Conservation (phyloP, 2,329 filamentous ascomycete genomes). For the Ploettnerulaceae sp. region DNA sequence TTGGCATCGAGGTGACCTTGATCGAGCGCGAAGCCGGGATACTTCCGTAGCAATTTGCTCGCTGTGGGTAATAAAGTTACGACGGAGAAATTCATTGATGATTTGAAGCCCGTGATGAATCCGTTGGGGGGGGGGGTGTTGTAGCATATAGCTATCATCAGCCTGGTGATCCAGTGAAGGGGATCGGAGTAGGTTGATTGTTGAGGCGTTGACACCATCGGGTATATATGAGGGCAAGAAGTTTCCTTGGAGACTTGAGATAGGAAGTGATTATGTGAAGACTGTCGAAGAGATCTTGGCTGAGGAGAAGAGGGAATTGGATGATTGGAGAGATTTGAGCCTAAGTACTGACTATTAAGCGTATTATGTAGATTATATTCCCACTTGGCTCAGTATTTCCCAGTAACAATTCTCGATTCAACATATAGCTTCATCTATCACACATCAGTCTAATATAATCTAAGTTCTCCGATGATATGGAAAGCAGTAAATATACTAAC, state of each 20-base stretch:
- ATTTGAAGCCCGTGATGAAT: slow-evolving; percentile 1
- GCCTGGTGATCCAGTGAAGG: slow-evolving; percentile 39
- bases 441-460: too few relatives aligned
- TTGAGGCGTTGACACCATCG: slow-evolving; percentile 35
- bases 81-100: slow-evolving; percentile 1
- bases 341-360: slow-evolving; percentile 21
- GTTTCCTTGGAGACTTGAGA: slow-evolving; percentile 32
- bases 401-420: too few relatives aligned
- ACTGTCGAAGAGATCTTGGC: slow-evolving; percentile 29
- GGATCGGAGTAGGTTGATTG: slow-evolving; percentile 36
- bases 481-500: too few relatives aligned
- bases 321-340: slow-evolving; percentile 22
- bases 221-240: slow-evolving; percentile 33
- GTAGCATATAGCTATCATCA: slow-evolving; percentile 31
- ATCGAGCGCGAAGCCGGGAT: slow-evolving; percentile 48
- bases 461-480: too few relatives aligned
- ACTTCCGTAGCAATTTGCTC: slow-evolving; percentile 45
- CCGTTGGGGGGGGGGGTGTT: slow-evolving; percentile 26
- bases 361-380: too few relatives aligned
- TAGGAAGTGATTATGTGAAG: slow-evolving; percentile 36
- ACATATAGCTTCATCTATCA: too few relatives aligned
- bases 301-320: slow-evolving; percentile 12
- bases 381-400: too few relatives aligned
- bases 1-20: slow-evolving; percentile 17
- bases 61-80: slow-evolving; percentile 5